Evolutionary conservation across 495 filamentous ascomycete species (phyloP).

Genomic region (Daldinia grandis): DNA sequence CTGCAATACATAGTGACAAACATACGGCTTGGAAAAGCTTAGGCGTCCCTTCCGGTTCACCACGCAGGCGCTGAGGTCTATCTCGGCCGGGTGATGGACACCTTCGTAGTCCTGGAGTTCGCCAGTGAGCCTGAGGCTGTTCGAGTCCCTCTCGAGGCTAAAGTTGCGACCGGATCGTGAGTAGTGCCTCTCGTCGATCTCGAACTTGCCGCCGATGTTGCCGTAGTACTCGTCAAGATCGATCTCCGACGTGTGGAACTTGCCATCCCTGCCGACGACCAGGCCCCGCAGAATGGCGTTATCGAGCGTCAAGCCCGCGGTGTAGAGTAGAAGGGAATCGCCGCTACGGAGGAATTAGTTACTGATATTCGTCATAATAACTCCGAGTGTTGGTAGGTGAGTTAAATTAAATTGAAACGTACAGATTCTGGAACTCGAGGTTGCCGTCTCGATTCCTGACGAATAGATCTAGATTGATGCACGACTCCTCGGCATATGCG

Average conservation of each 20-base stretch:
- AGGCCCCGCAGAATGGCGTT: constrained; percentile 17
- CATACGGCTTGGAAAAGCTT: constrained; percentile 23
- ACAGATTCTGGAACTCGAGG: constrained; percentile 34
- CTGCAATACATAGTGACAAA: not conserved
- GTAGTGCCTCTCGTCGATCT: constrained; percentile 20
- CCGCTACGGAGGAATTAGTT: constrained; percentile 16
- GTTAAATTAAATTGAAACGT: not conserved
- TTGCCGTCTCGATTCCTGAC: constrained; percentile 30
- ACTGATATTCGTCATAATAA: not conserved
- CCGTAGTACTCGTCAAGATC: constrained; percentile 35
- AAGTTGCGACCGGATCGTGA: constrained; percentile 29
- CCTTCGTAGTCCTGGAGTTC: constrained; percentile 29
- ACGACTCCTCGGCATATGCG: constrained; percentile 14
- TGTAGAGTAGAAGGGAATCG: constrained; percentile 30
- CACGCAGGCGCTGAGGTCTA: constrained; percentile 22
- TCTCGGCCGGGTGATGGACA: constrained; percentile 22
- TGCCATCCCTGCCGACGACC: constrained; percentile 30
- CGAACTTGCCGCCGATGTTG: constrained; percentile 35
- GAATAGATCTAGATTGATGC: constrained; percentile 35
- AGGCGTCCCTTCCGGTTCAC: constrained; percentile 28
- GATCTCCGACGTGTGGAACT: constrained; percentile 26
- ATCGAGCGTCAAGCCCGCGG: constrained; percentile 19
- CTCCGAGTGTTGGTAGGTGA: not conserved
- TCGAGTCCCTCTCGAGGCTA: constrained; percentile 14
- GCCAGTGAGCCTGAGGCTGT: constrained; percentile 20